Percentiles rank a stretch among this genome's conserved stretches.
These are phyloP conservation scores for Cicer chorassanicum DNA, from an alignment of 306 rosid genomes.

Conservation along the genomic window DNA sequence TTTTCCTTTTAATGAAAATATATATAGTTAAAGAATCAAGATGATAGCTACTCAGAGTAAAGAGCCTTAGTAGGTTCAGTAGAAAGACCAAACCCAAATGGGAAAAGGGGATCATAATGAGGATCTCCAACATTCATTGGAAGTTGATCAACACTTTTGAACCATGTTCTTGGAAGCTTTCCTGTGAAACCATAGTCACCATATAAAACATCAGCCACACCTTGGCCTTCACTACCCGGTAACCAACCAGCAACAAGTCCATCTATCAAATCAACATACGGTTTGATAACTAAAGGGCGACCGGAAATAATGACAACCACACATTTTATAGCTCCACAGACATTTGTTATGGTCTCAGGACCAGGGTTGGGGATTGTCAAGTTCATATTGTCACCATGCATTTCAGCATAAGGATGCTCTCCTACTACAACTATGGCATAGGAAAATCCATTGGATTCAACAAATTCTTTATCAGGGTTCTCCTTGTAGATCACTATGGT, in stretches of 20 bases:
- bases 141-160: constrained; percentile 56
- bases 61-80: constrained; percentile 45
- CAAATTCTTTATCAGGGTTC: constrained; percentile 52
- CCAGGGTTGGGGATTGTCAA: constrained; percentile 51
- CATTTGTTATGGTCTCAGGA: constrained; percentile 50
- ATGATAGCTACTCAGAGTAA: constrained; percentile 34
- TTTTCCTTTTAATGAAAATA: background rate
- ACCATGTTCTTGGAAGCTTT: constrained; percentile 62
- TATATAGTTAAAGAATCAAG: constrained; percentile 7
- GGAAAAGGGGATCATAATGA: constrained; percentile 60
- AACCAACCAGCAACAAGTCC: constrained; percentile 60
- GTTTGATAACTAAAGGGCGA: constrained; percentile 57
- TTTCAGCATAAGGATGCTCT: constrained; percentile 61
- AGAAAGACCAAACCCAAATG: constrained; percentile 59
- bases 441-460: constrained; percentile 51
- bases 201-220: constrained; percentile 57
- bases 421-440: constrained; percentile 58
- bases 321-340: constrained; percentile 52
- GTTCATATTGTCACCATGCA: constrained; percentile 51
- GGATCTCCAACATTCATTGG: constrained; percentile 63
- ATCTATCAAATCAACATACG: constrained; percentile 48
- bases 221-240: constrained; percentile 63
- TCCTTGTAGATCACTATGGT: constrained; percentile 53
- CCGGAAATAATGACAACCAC: constrained; percentile 58
- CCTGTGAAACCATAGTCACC: constrained; percentile 62